A percentile compares a stretch with the other conserved stretches of the same genome.
Evolutionary conservation across 495 filamentous ascomycete genomes (phyloP).

Genomic region (Aspergillus indologenus): DNA sequence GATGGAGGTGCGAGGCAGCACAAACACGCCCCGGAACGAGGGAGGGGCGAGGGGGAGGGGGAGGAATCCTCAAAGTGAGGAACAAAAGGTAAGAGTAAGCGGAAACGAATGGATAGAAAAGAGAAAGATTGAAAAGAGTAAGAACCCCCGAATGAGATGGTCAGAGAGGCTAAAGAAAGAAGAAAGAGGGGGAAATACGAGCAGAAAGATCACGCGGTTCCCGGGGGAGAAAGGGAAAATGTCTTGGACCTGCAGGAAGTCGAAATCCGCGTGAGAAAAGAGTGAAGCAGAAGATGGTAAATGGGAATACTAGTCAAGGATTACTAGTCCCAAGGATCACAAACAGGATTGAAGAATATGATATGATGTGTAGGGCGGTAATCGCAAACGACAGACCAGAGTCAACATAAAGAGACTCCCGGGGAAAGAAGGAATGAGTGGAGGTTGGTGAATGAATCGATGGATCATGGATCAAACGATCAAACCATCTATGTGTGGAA

Average conservation of each 20-base stretch:
- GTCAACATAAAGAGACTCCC: slow-evolving; percentile 1
- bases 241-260: slow-evolving; percentile 1
- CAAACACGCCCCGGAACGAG: not conserved
- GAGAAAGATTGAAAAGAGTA: slow-evolving; percentile 4
- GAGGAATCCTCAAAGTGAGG: not conserved
- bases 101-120: not conserved
- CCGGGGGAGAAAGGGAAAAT: not conserved
- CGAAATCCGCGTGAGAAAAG: not conserved
- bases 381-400: slow-evolving; percentile 4
- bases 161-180: not conserved
- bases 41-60: not conserved
- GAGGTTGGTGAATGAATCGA: not conserved
- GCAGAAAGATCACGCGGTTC: not conserved
- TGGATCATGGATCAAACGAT: not conserved
- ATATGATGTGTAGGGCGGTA: not conserved
- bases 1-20: not conserved
- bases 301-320: too few relatives aligned
- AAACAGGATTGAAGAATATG: not conserved
- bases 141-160: not conserved
- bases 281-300: not conserved
- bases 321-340: too few relatives aligned
- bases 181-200: slow-evolving; percentile 8
- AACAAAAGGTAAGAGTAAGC: not conserved
- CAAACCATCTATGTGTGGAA: not conserved
- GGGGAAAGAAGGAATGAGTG: not conserved